Evolutionary conservation across 208 protist species (phyloP).

Genomic region (Trypanosoma theileri): DNA sequence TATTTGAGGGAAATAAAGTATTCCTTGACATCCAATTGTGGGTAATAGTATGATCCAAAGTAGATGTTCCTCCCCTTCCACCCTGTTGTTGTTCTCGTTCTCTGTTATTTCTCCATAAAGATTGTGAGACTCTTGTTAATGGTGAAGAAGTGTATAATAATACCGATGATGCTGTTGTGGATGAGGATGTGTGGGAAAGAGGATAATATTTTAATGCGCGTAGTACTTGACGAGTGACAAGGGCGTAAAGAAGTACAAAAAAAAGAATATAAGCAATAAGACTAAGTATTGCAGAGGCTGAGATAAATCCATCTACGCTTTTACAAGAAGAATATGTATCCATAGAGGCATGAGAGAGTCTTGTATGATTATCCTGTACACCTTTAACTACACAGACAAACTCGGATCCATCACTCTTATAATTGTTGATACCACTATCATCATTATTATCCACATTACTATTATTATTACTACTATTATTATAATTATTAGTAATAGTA

Average conservation of each 20-base stretch:
- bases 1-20: neutral
- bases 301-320: slow-evolving; percentile 15
- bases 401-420: neutral
- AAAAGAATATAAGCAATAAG: slow-evolving; percentile 15
- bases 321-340: slow-evolving; percentile 9
- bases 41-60: neutral
- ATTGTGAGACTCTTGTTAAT: neutral
- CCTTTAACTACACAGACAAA: neutral
- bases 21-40: neutral
- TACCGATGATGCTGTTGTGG: neutral
- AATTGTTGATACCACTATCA: neutral
- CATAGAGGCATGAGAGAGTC: neutral
- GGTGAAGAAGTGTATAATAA: neutral
- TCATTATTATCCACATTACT: neutral
- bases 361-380: neutral
- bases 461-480: neutral
- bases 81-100: neutral
- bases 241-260: slow-evolving; percentile 21
- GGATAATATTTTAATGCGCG: slow-evolving; percentile 20
- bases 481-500: neutral
- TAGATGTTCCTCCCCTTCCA: neutral
- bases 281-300: slow-evolving; percentile 12
- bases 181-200: too few species aligned
- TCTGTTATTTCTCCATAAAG: too few species aligned
- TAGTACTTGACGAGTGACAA: slow-evolving; percentile 19